Conservation (phyloP, 164 flowering plant species). For the Tinospora cordifolia region DNA sequence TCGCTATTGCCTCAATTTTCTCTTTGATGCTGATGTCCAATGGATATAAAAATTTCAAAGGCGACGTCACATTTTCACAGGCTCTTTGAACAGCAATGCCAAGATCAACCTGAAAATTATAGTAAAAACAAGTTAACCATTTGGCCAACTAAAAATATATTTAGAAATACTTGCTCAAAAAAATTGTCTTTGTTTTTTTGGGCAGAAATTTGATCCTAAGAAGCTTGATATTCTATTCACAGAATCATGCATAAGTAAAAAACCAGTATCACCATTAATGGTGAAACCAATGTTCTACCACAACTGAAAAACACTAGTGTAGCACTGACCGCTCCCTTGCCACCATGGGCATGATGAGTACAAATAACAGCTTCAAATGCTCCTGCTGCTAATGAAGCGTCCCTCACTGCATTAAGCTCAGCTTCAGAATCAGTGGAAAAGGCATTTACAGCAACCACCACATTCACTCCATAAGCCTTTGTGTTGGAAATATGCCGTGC, state of each 20-base stretch:
- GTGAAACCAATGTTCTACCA: not conserved
- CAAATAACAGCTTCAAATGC: constrained; percentile 97
- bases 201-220: no score
- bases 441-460: constrained; percentile 89
- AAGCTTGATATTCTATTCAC: not conserved
- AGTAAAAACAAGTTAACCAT: not conserved
- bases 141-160: not conserved
- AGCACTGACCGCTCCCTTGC: constrained; percentile 91
- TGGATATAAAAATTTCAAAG: constrained; percentile 76
- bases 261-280: not conserved
- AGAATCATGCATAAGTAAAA: not conserved
- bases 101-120: constrained; percentile 70
- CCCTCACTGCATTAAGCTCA: constrained; percentile 70
- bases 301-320: not conserved
- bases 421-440: constrained; percentile 89
- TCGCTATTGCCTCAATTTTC: constrained; percentile 92
- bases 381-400: constrained; percentile 80
- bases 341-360: constrained; percentile 99
- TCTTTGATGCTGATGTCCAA: constrained; percentile 79
- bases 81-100: constrained; percentile 91
- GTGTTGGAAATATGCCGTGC: constrained; percentile 81
- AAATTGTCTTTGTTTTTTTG: no score
- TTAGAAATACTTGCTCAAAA: no score
- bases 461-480: constrained; percentile 82
- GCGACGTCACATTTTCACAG: constrained; percentile 70